These are phyloP conservation scores for Penicillium ucsense DNA, from an alignment of 495 filamentous ascomycete species.

Conservation along the genomic window DNA sequence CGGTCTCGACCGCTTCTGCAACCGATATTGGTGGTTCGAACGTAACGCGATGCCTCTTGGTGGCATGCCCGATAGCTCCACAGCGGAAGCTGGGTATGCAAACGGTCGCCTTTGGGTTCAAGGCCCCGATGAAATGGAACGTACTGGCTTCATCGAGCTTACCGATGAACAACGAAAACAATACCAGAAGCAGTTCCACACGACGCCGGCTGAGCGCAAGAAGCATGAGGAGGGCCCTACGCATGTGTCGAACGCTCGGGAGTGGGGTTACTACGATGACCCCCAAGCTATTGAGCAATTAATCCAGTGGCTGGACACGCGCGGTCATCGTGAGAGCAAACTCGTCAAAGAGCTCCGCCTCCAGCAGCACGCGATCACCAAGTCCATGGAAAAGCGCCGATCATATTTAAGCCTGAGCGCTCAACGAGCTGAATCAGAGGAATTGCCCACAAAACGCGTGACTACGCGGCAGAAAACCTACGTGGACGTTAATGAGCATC, in stretches of 20 bases:
- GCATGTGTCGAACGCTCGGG: slow-evolving; percentile 60
- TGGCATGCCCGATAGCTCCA: slow-evolving; percentile 81
- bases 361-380: slow-evolving; percentile 66
- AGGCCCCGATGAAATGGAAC: slow-evolving; percentile 83
- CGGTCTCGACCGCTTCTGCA: slow-evolving; percentile 92
- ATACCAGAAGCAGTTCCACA: slow-evolving; percentile 55
- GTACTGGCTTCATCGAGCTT: slow-evolving; percentile 74
- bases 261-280: slow-evolving; percentile 89
- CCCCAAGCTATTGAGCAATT: slow-evolving; percentile 66
- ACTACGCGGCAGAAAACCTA: slow-evolving; percentile 68
- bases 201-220: slow-evolving; percentile 79
- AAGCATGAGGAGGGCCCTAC: slow-evolving; percentile 77
- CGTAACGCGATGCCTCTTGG: slow-evolving; percentile 96
- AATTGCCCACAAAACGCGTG: slow-evolving; percentile 54
- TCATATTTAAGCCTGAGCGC: slow-evolving; percentile 52
- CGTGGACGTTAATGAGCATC: slow-evolving; percentile 46
- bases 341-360: slow-evolving; percentile 73
- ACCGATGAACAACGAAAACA: slow-evolving; percentile 53
- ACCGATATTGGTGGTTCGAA: slow-evolving; percentile 98
- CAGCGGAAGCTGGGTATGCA: slow-evolving; percentile 74
- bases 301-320: slow-evolving; percentile 78
- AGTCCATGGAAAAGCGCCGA: slow-evolving; percentile 70
- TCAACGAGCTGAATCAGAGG: slow-evolving; percentile 47
- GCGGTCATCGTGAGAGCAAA: slow-evolving; percentile 73
- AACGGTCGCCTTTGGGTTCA: slow-evolving; percentile 96